Evolutionary conservation across 108 stramenopile genomes (phyloP), one percentile per base, ranked within the genome.

Genomic region (Fragilariopsis cylindrus): DNA sequence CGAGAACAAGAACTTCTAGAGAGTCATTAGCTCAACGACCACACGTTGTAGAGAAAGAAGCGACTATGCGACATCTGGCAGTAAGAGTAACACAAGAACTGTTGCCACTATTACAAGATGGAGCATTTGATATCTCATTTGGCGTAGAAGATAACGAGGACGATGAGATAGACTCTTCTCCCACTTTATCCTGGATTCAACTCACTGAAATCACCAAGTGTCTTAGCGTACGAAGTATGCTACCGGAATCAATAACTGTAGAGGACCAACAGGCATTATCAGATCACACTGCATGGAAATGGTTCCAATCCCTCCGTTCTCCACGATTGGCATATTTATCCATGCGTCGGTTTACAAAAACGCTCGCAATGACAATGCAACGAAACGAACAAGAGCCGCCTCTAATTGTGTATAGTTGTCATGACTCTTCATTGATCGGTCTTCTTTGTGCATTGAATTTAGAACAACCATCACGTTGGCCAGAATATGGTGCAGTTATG

Each of bases 401-500:
- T 68, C 54, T 95, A 8, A 75, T 70, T 57, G 81, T 95, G 16
- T 92, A 87, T 70, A 88, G 87, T 60, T 87, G 82, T 18, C 93
- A 95, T 70, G 93, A 95, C 76, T 87, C 86, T 4, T 88, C 90
- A 3, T 76, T 95, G 73, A 91, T 95, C 73, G 93, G 93, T 7
- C 55, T 91, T 60, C 49, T 94, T 4, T 94, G 89, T 75, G 87
- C 88, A 7, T 86, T 90, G 56, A 82, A 82, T 46, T 64, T 94
- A n/a, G 86, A 91, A 50, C 76, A 73, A 57, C 93, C 93, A 0
- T 21, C 76, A 2, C 57, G 48, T 18, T 95, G 93, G 93, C 93
- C 90, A 1, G 89, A 90, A 54, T 95, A 95, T 71, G 93, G 86
- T 8, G 85, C 84, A 52, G 82, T 71, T 58, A 49, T 95, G 57